Conservation (phyloP, 106 monocot genomes). For the Amphibolis antarctica region DNA sequence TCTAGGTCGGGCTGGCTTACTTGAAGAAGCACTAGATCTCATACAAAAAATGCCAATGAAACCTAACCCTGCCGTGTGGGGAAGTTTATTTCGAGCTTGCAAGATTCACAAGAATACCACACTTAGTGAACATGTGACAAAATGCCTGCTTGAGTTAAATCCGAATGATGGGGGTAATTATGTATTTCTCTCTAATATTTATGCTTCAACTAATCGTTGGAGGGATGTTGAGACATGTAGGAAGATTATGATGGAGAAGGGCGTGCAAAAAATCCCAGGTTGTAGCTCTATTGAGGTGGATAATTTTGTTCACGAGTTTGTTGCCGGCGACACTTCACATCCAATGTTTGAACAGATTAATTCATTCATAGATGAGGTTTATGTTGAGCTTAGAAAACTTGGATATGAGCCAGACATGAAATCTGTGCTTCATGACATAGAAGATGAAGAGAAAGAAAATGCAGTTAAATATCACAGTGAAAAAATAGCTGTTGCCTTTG, state of each 20-base stretch:
- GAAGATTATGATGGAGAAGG: slow-evolving; percentile 29
- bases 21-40: slow-evolving; percentile 30
- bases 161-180: slow-evolving; percentile 41
- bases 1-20: slow-evolving; percentile 32
- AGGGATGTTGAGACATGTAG: slow-evolving; percentile 35
- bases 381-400: slow-evolving; percentile 23
- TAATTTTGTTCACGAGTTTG: slow-evolving; percentile 35
- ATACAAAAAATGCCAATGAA: slow-evolving; percentile 27
- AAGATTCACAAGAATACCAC: slow-evolving; percentile 20
- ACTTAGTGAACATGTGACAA: slow-evolving; percentile 23
- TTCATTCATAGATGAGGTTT: slow-evolving; percentile 22
- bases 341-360: slow-evolving; percentile 26
- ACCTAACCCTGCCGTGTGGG: slow-evolving; percentile 30
- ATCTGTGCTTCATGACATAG: slow-evolving; percentile 50
- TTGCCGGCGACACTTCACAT: slow-evolving; percentile 38
- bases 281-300: slow-evolving; percentile 39
- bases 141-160: slow-evolving; percentile 24
- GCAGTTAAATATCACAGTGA: slow-evolving; percentile 37
- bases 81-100: slow-evolving; percentile 40
- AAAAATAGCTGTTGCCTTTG: slow-evolving; percentile 36
- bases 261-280: slow-evolving; percentile 38
- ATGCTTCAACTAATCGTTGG: slow-evolving; percentile 31
- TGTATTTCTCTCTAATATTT: slow-evolving; percentile 35
- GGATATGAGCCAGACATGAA: slow-evolving; percentile 29
- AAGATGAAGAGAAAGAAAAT: slow-evolving; percentile 38